Evolutionary conservation across 1,284 basidiomycete species (phyloP), one percentile per base, ranked within the genome.

Genomic region (Leccinum fuscescens): DNA sequence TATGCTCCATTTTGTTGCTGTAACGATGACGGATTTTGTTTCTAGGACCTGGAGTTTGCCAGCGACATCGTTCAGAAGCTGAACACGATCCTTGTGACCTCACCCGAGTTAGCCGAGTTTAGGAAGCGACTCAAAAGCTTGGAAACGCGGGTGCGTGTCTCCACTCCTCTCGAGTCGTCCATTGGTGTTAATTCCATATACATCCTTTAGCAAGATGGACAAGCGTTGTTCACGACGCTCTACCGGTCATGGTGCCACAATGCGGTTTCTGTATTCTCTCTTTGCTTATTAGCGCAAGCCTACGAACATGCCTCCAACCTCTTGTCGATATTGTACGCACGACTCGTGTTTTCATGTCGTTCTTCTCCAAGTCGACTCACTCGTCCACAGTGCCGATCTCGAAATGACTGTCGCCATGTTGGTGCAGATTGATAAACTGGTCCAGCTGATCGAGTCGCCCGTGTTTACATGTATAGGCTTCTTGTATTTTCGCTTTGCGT

Each of bases 241-340:
- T 99, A 99, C 72, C 85, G 94, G 39, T 98, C 94, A 44, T 99
- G 97, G 96, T 98, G 95, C 74, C 97, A 99, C 72, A 98, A 98
- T 71, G 92, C 97, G 0, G 95, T 99, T 24, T 92, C 97, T 0
- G 94, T 95, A 0, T 97, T 99, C 71, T 93, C 94, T 1, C 82
- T 99, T 3, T 99, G 97, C 74, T 82, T 99, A 20, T 81, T 99
- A 11, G 95, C 96, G 0, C 97, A 99, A 76, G 96, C 96, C 4
- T 99, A 99, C 70, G 97, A 99, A 73, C 97, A 99, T 75, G 97
- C 97, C 1, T 97, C 94, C 44, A 97, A 96, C 73, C 81, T 99
- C 29, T 80, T 99, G n/a, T 90, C 92, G 60, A 98, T 98, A 65
- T 98, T 99, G 93, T 94, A 70, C 67, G 92, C 76, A 37, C 24